Base-by-base conservation (phyloP, 2,329 filamentous ascomycete genomes). In the Byssoonygena ceratinophila region DNA sequence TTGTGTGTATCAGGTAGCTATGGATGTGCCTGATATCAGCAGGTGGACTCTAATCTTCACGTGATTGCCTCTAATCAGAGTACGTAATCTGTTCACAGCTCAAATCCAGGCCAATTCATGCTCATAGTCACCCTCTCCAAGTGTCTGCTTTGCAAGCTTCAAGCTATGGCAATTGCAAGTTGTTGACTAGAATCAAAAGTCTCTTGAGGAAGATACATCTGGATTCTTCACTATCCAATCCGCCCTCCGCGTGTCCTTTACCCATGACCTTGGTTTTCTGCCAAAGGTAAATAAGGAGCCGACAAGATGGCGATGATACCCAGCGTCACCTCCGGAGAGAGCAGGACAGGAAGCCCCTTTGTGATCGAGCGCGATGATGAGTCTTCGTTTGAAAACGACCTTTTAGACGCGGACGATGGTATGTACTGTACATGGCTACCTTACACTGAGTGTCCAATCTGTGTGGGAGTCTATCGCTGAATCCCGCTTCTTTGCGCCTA, bases 381-480 rank as follows among this genome's bases (percentile, higher is more conserved):
- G 58, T 78, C 81, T 54, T 74, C 79, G 55, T 71, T 83, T 57
- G 80, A 84, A 55, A 82, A 84, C 61, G 84, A 88, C 61, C 70
- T 89, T 62, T 87, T 90, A 69, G 85, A 90, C 61, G 83, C 83
- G 74, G 83, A 89, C 71, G 84, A 85, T 87, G 71, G 58, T 63
- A 64, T 57, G 43, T 41, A 9, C 27, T 5, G 27, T 5, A 9
- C 27, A 29, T 29, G 36, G 16, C 4, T 8, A 20, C 6, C n/a
- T 14, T 9, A 12, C 31, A 5, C 14, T 34, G 3, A 7, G 31
- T 12, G 31, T 12, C 14, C 34, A 37, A 18, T 37, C 14, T n/a
- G n/a, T n/a, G 18, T 16, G 3, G 18, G 34, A 37, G 18, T 37
- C n/a, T 16, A 37, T 18, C 11, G 40, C 39, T 43, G 23, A 50